Conservation (phyloP, 176 grass and related monocot genomes). For the Zizania latifolia region DNA sequence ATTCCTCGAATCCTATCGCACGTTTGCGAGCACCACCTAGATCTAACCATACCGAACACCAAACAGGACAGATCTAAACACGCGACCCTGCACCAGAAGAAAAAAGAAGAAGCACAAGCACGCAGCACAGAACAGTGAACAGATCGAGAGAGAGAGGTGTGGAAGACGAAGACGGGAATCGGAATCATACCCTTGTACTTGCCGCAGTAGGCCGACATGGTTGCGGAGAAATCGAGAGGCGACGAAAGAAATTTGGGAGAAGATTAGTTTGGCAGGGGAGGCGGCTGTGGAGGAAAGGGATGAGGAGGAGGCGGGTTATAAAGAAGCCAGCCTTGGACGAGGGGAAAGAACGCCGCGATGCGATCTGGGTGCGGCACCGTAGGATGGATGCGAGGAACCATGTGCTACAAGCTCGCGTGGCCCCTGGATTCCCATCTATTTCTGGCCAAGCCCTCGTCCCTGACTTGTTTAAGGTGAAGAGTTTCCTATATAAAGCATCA, state of each 20-base stretch:
- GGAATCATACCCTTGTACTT: too few species aligned
- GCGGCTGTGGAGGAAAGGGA: too few species aligned
- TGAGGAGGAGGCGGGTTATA: neutral
- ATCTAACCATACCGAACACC: neutral
- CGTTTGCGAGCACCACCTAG: neutral
- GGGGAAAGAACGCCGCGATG: too few species aligned
- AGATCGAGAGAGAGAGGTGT: too few species aligned
- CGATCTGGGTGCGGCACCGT: constrained; percentile 32
- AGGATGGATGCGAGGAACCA: neutral
- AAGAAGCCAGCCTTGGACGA: constrained; percentile 35
- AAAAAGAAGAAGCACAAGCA: too few species aligned
- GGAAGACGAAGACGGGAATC: too few species aligned
- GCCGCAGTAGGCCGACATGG: too few species aligned
- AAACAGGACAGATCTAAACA: constrained; percentile 25
- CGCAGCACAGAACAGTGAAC: too few species aligned
- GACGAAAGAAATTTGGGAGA: neutral
- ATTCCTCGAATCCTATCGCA: neutral
- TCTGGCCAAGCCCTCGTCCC: neutral
- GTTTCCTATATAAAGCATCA: too few species aligned
- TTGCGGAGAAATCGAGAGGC: neutral
- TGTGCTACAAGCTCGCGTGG: neutral
- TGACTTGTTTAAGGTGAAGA: too few species aligned
- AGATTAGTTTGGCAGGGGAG: neutral
- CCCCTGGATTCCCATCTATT: constrained; percentile 4
- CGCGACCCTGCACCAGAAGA: too few species aligned